Conservation (phyloP, 1,139 yeast species). For the Nakaseomyces kungkrabaensis region DNA sequence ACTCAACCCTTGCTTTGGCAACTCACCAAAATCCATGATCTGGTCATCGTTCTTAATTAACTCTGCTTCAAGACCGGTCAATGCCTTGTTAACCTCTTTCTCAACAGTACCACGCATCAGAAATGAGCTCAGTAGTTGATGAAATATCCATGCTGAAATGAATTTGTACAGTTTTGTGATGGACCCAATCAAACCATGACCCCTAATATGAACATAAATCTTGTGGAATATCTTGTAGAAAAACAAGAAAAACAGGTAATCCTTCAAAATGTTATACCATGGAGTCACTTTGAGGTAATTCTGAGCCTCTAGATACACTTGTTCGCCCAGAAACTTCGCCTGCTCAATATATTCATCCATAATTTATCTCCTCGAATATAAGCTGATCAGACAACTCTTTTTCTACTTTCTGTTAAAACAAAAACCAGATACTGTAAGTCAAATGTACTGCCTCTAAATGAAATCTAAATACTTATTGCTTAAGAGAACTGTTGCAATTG, state of each 20-base stretch:
- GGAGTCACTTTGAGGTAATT: constrained; percentile 10
- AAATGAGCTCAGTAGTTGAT: constrained; percentile 41
- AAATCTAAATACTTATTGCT: too few relatives aligned
- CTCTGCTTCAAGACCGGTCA: constrained; percentile 42
- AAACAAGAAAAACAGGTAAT: constrained; percentile 13
- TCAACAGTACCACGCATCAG: constrained; percentile 48
- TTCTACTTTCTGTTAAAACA: too few relatives aligned
- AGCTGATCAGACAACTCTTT: too few relatives aligned
- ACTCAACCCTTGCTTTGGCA: constrained; percentile 53
- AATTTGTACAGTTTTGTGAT: constrained; percentile 13
- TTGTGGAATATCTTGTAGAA: constrained; percentile 8
- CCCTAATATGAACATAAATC: constrained; percentile 18
- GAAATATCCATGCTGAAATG: constrained; percentile 27
- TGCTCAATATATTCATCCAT: neutral
- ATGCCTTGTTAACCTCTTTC: constrained; percentile 43
- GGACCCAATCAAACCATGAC: constrained; percentile 36
- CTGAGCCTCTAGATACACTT: neutral
- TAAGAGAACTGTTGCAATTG: neutral
- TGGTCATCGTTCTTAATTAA: constrained; percentile 44
- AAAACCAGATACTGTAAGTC: too few relatives aligned
- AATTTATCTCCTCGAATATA: neutral
- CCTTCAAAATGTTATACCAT: constrained; percentile 16
- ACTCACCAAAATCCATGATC: constrained; percentile 35
- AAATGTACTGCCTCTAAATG: too few relatives aligned
- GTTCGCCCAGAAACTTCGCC: neutral